A percentile compares a stretch with the other conserved stretches of the same genome.
Evolutionary conservation across 225 moss, liverwort and hornwort genomes (phyloP).

Genomic region (Straminergon stramineum): DNA sequence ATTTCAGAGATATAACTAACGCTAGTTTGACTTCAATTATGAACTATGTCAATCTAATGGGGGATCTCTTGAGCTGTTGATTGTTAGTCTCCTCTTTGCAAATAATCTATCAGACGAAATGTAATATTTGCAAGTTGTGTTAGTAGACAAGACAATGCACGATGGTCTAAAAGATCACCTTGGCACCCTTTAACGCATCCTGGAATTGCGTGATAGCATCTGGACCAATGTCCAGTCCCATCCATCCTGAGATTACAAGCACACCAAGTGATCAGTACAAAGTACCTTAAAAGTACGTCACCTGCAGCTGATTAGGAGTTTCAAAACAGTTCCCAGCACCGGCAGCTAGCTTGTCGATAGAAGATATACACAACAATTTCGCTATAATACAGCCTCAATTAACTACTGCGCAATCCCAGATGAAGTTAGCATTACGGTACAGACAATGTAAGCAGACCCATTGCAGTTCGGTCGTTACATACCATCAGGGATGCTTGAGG

Average conservation of each 20-base stretch:
- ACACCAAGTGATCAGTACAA: neutral
- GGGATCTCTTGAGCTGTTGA: too few species aligned
- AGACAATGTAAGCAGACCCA: neutral
- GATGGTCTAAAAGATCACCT: slow-evolving; percentile 25
- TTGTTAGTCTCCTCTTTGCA: neutral
- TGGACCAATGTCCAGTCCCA: slow-evolving; percentile 97
- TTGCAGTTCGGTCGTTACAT: neutral
- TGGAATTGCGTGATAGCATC: slow-evolving; percentile 71
- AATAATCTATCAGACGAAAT: neutral
- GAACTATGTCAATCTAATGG: neutral
- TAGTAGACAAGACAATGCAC: neutral
- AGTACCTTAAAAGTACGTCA: neutral
- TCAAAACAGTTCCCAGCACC: neutral
- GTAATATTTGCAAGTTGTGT: neutral
- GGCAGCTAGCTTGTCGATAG: neutral
- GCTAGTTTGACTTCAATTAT: neutral
- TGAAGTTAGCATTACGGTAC: neutral
- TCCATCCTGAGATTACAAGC: slow-evolving; percentile 46
- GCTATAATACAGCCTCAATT: neutral
- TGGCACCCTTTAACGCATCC: slow-evolving; percentile 64
- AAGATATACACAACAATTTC: neutral
- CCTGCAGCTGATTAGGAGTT: neutral
- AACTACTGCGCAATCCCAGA: neutral
- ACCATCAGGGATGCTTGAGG: slow-evolving; percentile 68
- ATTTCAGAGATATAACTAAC: neutral